Evolutionary conservation across 225 moss, liverwort and hornwort species (phyloP).

Genomic region (Bryum argenteum): DNA sequence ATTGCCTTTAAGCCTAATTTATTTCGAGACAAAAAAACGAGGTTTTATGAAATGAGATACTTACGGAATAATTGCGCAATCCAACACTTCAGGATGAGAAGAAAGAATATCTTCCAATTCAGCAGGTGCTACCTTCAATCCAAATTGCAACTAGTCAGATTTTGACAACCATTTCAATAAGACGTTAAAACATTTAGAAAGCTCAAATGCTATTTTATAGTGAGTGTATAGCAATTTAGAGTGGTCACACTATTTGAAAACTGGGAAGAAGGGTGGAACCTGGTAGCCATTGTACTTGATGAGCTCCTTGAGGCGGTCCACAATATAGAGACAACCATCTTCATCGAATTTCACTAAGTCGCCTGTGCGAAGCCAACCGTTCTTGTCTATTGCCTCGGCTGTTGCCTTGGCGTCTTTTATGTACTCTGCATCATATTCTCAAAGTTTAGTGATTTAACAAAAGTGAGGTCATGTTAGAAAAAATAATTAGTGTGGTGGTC

Average conservation of each 20-base stretch:
- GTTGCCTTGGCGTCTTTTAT: slow-evolving; percentile 39
- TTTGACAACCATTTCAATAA: no score
- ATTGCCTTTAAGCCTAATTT: no score
- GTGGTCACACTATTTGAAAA: no score
- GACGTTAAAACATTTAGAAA: no score
- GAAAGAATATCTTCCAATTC: slow-evolving; percentile 56
- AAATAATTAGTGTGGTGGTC: not conserved
- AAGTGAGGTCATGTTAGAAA: no score
- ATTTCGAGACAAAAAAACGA: not conserved
- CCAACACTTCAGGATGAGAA: slow-evolving; percentile 51
- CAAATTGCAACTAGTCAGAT: no score
- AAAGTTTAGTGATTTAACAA: no score
- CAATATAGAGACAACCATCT: slow-evolving; percentile 44
- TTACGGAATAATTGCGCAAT: slow-evolving; percentile 62
- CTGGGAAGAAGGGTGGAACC: slow-evolving; percentile 21
- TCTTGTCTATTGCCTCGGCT: slow-evolving; percentile 26
- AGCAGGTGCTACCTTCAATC: slow-evolving; percentile 56
- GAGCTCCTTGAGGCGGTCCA: slow-evolving; percentile 51
- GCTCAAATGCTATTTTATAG: no score
- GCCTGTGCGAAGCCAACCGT: slow-evolving; percentile 55
- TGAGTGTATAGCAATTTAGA: no score
- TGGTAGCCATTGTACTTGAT: slow-evolving; percentile 55
- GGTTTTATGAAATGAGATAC: slow-evolving; percentile 8
- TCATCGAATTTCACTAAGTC: slow-evolving; percentile 51
- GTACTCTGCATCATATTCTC: slow-evolving; percentile 30